Evolutionary conservation across 768 basidiomycete genomes (phyloP), one percentile per base, ranked within the genome.

Genomic region (Amanita muscaria): DNA sequence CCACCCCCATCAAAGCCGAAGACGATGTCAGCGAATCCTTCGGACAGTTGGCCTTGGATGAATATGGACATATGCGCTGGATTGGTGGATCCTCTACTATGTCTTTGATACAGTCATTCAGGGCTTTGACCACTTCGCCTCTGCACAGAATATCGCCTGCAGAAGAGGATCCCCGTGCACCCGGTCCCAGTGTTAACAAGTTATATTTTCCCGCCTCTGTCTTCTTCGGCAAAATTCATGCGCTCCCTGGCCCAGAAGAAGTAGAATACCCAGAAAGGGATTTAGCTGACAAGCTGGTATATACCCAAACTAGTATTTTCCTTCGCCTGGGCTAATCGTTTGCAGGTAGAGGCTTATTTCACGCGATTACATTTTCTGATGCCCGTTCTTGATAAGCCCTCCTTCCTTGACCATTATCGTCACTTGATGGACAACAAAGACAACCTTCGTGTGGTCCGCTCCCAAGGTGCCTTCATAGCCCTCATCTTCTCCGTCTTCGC

Each of bases 21-120:
- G 84, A 87, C 15, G 88, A 88, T 64, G 74, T 90, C 53, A 79
- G 77, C 56, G 88, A 90, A 59, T 81, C 84, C 12, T 83, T 91
- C 56, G 89, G 88, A 15, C 88, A 90, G 59, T 75, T 91, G 42
- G 87, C 89, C 21, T 70, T 91, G 31, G 88, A 91, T 54, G 89
- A 90, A 58, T 83, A 89, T 52, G 88, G 88, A 24, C 87, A 89
- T 61, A 79, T 87, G 75, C 79, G 88, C 48, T 91, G 88, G 88
- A 90, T 91, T 53, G 88, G 88, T 32, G 85, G 88, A 42, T 90
- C 89, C 4, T 90, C 88, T 12, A 88, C 88, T 16, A 89, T 91
- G 88, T 87, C 88, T 5, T 74, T 91, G 53, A 88, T 91, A 38
- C 88, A 90, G 57, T 88, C 87, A 4, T 90, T 91, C 68, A 79